Conservation (phyloP, 768 basidiomycete species). For the Scleroderma bovista region DNA sequence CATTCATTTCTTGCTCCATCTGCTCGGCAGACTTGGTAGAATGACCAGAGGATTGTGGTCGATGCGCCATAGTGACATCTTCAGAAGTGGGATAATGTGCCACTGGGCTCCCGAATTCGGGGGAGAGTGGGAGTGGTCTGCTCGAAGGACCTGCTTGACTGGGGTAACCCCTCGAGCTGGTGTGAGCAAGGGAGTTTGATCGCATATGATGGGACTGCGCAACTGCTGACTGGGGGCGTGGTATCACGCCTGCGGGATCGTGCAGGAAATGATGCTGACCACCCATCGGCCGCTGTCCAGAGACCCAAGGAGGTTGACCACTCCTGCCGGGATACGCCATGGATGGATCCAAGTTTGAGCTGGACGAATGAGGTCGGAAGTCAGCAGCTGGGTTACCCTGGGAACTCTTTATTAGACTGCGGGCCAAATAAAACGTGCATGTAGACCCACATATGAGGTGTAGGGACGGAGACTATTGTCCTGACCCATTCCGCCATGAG, state of each 20-base stretch:
- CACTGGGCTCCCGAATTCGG: slow-evolving; percentile 4
- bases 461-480: slow-evolving; percentile 21
- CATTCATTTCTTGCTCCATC: slow-evolving; percentile 46
- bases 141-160: slow-evolving; percentile 15
- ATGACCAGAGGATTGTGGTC: slow-evolving; percentile 18
- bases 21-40: slow-evolving; percentile 20
- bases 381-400: slow-evolving; percentile 18
- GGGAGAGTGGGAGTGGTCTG: slow-evolving; percentile 3
- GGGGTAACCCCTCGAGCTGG: slow-evolving; percentile 15
- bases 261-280: slow-evolving; percentile 16
- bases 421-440: slow-evolving; percentile 20
- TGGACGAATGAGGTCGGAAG: slow-evolving; percentile 28
- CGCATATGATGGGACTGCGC: slow-evolving; percentile 17
- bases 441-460: slow-evolving; percentile 28
- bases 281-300: slow-evolving; percentile 2
- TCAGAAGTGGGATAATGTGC: slow-evolving; percentile 2
- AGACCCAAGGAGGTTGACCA: slow-evolving; percentile 2
- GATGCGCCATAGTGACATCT: slow-evolving; percentile 13
- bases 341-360: slow-evolving; percentile 47
- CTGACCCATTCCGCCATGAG: slow-evolving; percentile 33
- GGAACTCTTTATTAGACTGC: slow-evolving; percentile 12
- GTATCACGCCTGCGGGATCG: slow-evolving; percentile 19
- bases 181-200: slow-evolving; percentile 10
- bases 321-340: slow-evolving; percentile 29
- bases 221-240: slow-evolving; percentile 14